Percentiles rank a stretch among this genome's conserved stretches.
These are phyloP conservation scores for Fusarium temperatum DNA, from an alignment of 2,329 filamentous ascomycete genomes.

Conservation along the genomic window DNA sequence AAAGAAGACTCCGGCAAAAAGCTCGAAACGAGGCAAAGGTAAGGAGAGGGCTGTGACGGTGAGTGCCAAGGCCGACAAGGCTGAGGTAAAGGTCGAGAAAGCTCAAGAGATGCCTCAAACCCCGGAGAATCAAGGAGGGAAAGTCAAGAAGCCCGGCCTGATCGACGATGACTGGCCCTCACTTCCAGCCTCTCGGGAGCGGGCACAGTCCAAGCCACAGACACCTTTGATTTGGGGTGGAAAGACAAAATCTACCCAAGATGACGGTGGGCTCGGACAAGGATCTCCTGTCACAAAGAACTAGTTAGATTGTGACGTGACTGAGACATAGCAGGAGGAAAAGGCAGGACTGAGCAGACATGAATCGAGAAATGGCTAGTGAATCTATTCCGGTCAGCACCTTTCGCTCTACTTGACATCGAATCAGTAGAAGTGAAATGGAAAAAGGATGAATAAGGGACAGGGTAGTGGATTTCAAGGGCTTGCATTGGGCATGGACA, in stretches of 20 bases:
- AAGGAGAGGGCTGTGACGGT: slow-evolving; percentile 17
- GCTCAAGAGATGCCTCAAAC: slow-evolving; percentile 13
- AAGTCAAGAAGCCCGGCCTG: slow-evolving; percentile 24
- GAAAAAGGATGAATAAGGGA: not conserved
- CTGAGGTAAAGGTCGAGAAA: not conserved
- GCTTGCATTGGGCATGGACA: slow-evolving; percentile 31
- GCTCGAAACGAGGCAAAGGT: slow-evolving; percentile 22
- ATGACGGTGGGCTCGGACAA: not conserved
- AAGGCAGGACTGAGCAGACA: not conserved
- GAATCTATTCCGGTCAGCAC: not conserved
- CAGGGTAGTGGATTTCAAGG: not conserved
- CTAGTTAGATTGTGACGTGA: not conserved
- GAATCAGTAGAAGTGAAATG: not conserved
- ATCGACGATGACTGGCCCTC: slow-evolving; percentile 42
- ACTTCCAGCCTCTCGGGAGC: slow-evolving; percentile 38
- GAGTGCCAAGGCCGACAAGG: slow-evolving; percentile 9
- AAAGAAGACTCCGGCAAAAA: slow-evolving; percentile 26
- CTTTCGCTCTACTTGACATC: not conserved
- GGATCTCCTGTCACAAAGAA: slow-evolving; percentile 22
- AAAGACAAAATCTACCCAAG: slow-evolving; percentile 22
- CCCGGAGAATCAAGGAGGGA: slow-evolving; percentile 7
- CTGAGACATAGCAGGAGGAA: not conserved
- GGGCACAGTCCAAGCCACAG: slow-evolving; percentile 33
- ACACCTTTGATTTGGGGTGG: slow-evolving; percentile 34
- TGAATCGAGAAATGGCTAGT: not conserved